Percentiles rank a stretch among this genome's conserved stretches.
Evolutionary conservation across 2,329 filamentous ascomycete genomes (phyloP).

Genomic region (Pseudogymnoascus sp.): DNA sequence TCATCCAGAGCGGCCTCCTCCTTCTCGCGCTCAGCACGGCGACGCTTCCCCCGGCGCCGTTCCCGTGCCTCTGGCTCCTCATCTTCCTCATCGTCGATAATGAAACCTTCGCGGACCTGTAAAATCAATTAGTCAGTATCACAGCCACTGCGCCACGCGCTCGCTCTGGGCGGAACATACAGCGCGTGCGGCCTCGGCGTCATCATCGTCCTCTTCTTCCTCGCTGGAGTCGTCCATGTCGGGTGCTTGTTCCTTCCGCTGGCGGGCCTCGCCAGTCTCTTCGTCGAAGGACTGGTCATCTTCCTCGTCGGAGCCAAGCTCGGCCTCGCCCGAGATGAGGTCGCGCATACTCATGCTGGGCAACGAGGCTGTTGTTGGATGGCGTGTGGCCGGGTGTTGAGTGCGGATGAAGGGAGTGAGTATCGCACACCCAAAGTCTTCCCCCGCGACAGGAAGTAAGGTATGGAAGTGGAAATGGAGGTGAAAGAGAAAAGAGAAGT

Average conservation of each 20-base stretch:
- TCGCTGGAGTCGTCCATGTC: conserved; percentile 77
- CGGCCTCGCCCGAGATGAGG: conserved; percentile 76
- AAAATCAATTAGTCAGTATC: neutral
- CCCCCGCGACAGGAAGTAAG: neutral
- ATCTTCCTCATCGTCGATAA: conserved; percentile 82
- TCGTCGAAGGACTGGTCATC: conserved; percentile 79
- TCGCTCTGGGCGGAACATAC: conserved; percentile 37
- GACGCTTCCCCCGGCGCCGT: conserved; percentile 62
- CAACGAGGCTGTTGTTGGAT: neutral
- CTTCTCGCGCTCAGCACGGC: conserved; percentile 67
- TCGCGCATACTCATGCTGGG: conserved; percentile 61
- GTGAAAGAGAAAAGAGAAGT: neutral
- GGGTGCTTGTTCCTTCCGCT: conserved; percentile 34
- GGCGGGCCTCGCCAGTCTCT: conserved; percentile 54
- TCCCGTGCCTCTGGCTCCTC: conserved; percentile 52
- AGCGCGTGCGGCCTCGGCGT: conserved; percentile 73
- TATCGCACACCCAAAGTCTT: neutral
- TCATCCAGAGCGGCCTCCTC: conserved; percentile 83
- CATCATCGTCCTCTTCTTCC: conserved; percentile 86
- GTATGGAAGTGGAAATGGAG: neutral
- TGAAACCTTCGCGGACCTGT: conserved; percentile 88
- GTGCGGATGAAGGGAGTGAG: neutral
- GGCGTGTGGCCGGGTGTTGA: neutral
- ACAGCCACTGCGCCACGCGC: conserved; percentile 17
- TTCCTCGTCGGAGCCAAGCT: conserved; percentile 74